Base-by-base conservation (phyloP, 306 rosid genomes). In the Fragaria iinumae region DNA sequence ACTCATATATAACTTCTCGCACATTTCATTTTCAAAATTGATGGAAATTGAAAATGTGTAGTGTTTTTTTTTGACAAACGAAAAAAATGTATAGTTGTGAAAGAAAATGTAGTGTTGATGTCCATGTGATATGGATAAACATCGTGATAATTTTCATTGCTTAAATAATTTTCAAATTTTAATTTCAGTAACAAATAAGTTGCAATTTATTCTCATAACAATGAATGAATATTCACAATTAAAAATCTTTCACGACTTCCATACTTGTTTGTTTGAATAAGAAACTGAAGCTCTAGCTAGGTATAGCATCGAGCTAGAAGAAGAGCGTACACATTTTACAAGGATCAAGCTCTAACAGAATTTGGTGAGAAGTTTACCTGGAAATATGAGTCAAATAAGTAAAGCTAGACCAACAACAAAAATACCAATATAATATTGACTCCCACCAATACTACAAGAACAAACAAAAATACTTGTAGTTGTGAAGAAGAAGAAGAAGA, bases 311-410 rank as follows among this genome's bases (percentile, higher is more conserved):
- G 7, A 36, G 47, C 70, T 8, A 38, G 47, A 65, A 29, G 29
- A 57, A 25, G 29, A 73, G 70, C 2, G 6, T 32, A 32, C 67
- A 59, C 56, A 73, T 8, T 41, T 57, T 16, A 73, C 55, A 32
- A 71, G 44, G 45, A 32, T 49, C 44, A 69, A 27, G 59, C 21
- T 9, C 53, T 71, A 18, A 71, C 62, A 18, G 38, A 48, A 29
- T 32, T 70, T 44, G 39, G 39, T 67, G 56, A 44, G 23, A 39
- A n/a, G 23, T 41, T 25, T 59, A 59, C 9, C 10, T 3, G 49
- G 71, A 71, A 25, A 38, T 57, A 2, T 18, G 68, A 57, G 43
- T 41, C 77, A 57, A 73, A 72, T 23, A 11, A 29, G 74, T 55
- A 57, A 11, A 23, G 62, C 7, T 11, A 8, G 8, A 55, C 23